phyloP scores from a whole-genome alignment of 805 yeast genomes.

The Wickerhamomyces chaumierensis region DNA sequence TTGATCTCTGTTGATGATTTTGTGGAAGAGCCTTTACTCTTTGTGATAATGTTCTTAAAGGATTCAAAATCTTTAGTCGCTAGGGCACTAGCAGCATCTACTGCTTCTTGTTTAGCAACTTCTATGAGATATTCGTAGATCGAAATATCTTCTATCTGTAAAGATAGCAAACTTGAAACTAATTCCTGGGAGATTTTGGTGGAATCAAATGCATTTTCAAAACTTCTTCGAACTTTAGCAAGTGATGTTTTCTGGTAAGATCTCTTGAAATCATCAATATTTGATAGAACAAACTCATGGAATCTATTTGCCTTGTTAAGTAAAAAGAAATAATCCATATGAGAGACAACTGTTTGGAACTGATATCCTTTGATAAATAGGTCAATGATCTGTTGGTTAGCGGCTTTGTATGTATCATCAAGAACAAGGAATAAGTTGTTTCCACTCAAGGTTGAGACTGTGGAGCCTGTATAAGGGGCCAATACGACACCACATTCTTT shows the following conservation, averaged over 20 bases:
- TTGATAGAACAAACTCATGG: constrained; percentile 38
- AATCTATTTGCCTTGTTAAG: constrained; percentile 39
- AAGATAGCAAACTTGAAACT: constrained; percentile 18
- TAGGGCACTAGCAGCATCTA: constrained; percentile 42
- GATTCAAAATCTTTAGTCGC: constrained; percentile 32
- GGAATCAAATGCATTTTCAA: constrained; percentile 5
- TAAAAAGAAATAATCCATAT: constrained; percentile 48
- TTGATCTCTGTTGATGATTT: constrained; percentile 8
- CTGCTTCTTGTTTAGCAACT: constrained; percentile 40
- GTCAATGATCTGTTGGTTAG: constrained; percentile 49
- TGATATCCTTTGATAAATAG: constrained; percentile 52
- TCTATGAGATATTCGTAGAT: constrained; percentile 31
- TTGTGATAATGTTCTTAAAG: constrained; percentile 31
- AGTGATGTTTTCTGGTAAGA: constrained; percentile 20
- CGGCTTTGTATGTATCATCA: constrained; percentile 49
- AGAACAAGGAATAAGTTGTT: constrained; percentile 43
- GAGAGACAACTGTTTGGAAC: constrained; percentile 33
- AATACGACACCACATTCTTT: constrained; percentile 41
- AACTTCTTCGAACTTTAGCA: constrained; percentile 23
- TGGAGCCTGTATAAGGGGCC: constrained; percentile 10
- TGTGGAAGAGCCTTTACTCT: constrained; percentile 21
- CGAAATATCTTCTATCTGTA: constrained; percentile 31
- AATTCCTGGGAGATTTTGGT: constrained; percentile 12
- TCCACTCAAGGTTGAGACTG: constrained; percentile 24
- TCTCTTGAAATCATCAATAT: constrained; percentile 42